Evolutionary conservation across 495 filamentous ascomycete species (phyloP).

Genomic region (Ascobolus immersus): DNA sequence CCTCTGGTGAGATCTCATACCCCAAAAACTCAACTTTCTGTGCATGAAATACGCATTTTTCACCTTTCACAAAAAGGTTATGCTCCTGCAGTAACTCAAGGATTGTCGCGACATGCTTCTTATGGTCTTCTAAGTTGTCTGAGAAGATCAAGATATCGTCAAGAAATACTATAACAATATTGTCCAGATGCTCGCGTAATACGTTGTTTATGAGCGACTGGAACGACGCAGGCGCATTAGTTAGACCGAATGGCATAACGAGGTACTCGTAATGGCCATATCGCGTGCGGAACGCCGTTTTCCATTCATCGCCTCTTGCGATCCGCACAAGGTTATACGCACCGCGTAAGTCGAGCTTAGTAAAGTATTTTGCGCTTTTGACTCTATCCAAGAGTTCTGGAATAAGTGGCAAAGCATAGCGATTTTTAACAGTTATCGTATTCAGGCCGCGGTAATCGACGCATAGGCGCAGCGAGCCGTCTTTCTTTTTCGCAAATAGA

Average conservation of each 20-base stretch:
- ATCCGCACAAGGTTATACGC: constrained; percentile 5
- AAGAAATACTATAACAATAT: neutral
- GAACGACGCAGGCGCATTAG: neutral
- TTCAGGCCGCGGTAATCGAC: neutral
- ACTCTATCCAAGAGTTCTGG: neutral
- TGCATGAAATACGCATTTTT: no score
- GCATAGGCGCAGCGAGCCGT: constrained; percentile 1
- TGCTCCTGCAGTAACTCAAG: neutral
- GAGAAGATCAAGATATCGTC: constrained; percentile 1
- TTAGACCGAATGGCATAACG: neutral
- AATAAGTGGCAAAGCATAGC: constrained; percentile 1
- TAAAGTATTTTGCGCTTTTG: constrained; percentile 4
- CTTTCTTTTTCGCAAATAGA: constrained; percentile 2
- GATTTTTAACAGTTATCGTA: neutral
- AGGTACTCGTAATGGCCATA: constrained; percentile 1
- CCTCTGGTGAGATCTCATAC: no score
- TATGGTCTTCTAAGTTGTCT: constrained; percentile 1
- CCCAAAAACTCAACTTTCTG: no score
- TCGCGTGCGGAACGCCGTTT: constrained; percentile 5
- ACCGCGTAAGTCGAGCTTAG: constrained; percentile 3
- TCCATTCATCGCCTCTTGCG: constrained; percentile 7
- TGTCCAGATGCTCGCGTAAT: neutral
- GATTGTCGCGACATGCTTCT: neutral
- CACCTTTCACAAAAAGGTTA: no score
- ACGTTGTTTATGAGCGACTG: neutral